Conservation (phyloP, 352 stramenopile genomes). For the Phytophthora constricta region DNA sequence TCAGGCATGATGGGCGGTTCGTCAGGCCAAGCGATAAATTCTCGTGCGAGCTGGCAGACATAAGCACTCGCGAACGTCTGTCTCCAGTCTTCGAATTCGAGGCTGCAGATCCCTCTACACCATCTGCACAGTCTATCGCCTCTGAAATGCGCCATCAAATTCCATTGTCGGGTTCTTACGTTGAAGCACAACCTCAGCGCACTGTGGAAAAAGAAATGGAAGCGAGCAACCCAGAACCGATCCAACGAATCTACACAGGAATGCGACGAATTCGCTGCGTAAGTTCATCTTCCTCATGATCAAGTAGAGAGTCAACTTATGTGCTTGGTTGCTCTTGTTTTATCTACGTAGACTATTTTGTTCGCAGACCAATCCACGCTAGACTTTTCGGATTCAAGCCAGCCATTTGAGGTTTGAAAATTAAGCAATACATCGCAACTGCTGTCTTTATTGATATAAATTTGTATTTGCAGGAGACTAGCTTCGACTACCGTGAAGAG, state of each 20-base stretch:
- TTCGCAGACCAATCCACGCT: conserved; percentile 35
- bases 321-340: too few species aligned
- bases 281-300: neutral
- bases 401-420: conserved; percentile 32
- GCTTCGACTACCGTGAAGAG: conserved; percentile 54
- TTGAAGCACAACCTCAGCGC: conserved; percentile 1
- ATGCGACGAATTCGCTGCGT: conserved; percentile 35
- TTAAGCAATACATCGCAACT: neutral
- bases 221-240: conserved; percentile 16
- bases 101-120: neutral
- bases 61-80: conserved; percentile 26
- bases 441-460: conserved; percentile 2
- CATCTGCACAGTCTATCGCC: conserved; percentile 18
- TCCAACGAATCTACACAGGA: conserved; percentile 14
- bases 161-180: conserved; percentile 8
- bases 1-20: conserved; percentile 41
- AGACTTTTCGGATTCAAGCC: conserved; percentile 33
- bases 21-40: conserved; percentile 42
- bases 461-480: conserved; percentile 24
- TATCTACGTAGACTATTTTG: conserved; percentile 32
- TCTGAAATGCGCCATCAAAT: conserved; percentile 34
- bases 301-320: too few species aligned
- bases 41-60: conserved; percentile 24
- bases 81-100: conserved; percentile 22
- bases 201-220: conserved; percentile 10